Evolutionary conservation across 257 asterid species (phyloP).

Genomic region (Cordia subcordata): DNA sequence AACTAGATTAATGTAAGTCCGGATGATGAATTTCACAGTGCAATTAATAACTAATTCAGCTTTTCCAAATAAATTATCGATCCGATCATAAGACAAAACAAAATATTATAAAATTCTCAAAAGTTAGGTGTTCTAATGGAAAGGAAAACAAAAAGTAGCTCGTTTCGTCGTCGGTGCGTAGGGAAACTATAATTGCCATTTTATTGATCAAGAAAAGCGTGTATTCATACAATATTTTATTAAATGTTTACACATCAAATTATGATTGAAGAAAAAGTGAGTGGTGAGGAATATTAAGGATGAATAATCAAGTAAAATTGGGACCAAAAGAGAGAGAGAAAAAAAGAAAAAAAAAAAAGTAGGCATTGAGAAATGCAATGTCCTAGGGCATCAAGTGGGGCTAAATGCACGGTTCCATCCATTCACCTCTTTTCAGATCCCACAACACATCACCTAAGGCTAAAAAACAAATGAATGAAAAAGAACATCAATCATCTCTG

Average conservation of each 20-base stretch:
- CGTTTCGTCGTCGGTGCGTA: background rate
- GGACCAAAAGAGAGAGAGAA: conserved; percentile 40
- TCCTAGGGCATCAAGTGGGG: conserved; percentile 36
- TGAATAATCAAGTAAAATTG: conserved; percentile 24
- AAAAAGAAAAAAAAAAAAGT: too few relatives aligned
- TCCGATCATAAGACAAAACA: background rate
- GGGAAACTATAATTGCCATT: background rate
- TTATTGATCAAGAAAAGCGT: background rate
- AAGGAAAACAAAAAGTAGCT: conserved; percentile 2
- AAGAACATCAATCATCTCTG: conserved; percentile 6
- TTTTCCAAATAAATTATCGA: background rate
- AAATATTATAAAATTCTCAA: too few relatives aligned
- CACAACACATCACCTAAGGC: conserved; percentile 1
- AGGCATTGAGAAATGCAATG: conserved; percentile 34
- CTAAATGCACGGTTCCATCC: conserved; percentile 18
- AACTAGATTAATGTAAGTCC: too few relatives aligned
- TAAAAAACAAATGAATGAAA: conserved; percentile 4
- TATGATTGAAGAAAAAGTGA: conserved; percentile 3
- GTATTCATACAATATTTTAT: background rate
- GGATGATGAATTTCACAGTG: too few relatives aligned
- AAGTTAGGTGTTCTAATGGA: background rate
- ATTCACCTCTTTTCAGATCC: conserved; percentile 14
- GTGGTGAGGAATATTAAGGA: conserved; percentile 22
- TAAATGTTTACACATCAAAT: background rate
- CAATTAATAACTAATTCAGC: too few relatives aligned